A percentile compares a stretch with the other conserved stretches of the same genome.
Evolutionary conservation across 345 rosid species (phyloP).

Genomic region (Pugionium dolabratum): DNA sequence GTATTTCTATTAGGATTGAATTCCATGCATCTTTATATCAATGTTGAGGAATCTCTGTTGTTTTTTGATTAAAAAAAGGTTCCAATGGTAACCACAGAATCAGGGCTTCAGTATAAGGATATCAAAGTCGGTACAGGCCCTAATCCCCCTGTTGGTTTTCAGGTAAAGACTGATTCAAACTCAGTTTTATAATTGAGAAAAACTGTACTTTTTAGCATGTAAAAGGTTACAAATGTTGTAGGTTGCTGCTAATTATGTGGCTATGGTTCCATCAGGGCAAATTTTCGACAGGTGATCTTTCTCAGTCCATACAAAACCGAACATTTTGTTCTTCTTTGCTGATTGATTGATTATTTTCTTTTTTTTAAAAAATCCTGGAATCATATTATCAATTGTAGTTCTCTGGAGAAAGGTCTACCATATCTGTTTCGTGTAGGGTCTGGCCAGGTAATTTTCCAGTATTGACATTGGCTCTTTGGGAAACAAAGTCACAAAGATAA

Average conservation of each 20-base stretch:
- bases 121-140: slow-evolving; percentile 87
- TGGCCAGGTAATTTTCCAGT: slow-evolving; percentile 62
- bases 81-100: slow-evolving; percentile 82
- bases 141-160: slow-evolving; percentile 85
- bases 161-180: slow-evolving; percentile 47
- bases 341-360: neutral
- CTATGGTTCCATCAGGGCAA: slow-evolving; percentile 96
- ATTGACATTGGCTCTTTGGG: neutral
- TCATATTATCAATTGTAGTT: slow-evolving; percentile 54
- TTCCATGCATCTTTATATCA: no score
- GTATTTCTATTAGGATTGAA: no score
- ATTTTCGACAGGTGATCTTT: slow-evolving; percentile 75
- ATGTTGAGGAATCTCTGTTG: no score
- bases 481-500: neutral
- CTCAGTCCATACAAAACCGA: slow-evolving; percentile 4
- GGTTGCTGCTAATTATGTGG: slow-evolving; percentile 97
- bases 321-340: neutral
- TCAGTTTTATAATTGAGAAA: no score
- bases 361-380: neutral
- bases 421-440: slow-evolving; percentile 93
- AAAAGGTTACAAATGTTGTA: slow-evolving; percentile 22
- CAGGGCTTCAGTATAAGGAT: slow-evolving; percentile 91
- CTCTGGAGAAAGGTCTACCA: slow-evolving; percentile 75
- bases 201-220: no score
- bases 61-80: slow-evolving; percentile 43